Conservation (phyloP, 108 stramenopile genomes). For the Skeletonema costatum region DNA sequence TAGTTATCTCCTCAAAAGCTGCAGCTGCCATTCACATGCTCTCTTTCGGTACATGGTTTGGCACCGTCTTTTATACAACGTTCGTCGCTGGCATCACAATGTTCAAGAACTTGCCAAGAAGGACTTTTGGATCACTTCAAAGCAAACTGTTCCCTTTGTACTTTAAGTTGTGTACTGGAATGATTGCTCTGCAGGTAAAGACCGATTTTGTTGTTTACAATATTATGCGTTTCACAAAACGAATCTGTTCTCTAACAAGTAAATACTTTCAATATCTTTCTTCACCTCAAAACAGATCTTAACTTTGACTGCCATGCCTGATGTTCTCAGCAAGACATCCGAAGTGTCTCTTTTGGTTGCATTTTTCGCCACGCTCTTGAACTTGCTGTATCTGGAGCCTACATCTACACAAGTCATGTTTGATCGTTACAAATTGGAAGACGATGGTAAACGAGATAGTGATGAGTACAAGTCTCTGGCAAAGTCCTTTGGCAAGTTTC, state of each 20-base stretch:
- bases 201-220: not conserved
- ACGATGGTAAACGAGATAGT: constrained; percentile 52
- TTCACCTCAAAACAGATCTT: constrained; percentile 26
- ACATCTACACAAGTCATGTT: constrained; percentile 68
- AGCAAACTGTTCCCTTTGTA: constrained; percentile 81
- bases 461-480: constrained; percentile 69
- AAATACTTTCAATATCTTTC: not conserved
- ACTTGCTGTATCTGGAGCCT: constrained; percentile 76
- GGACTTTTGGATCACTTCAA: constrained; percentile 84
- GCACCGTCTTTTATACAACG: constrained; percentile 69
- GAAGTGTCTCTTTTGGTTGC: constrained; percentile 55
- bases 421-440: constrained; percentile 63
- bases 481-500: constrained; percentile 72
- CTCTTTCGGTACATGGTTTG: constrained; percentile 78
- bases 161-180: constrained; percentile 61
- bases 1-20: constrained; percentile 41
- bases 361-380: constrained; percentile 59
- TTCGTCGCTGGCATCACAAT: constrained; percentile 83
- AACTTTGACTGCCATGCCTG: constrained; percentile 42
- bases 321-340: constrained; percentile 46
- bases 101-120: constrained; percentile 84
- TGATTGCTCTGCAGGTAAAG: constrained; percentile 59
- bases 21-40: constrained; percentile 61
- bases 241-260: constrained; percentile 1
- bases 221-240: not conserved